A percentile compares a stretch with the other conserved stretches of the same genome.
Conservation (phyloP, 768 basidiomycete genomes). For the Termitomyces sp. region DNA sequence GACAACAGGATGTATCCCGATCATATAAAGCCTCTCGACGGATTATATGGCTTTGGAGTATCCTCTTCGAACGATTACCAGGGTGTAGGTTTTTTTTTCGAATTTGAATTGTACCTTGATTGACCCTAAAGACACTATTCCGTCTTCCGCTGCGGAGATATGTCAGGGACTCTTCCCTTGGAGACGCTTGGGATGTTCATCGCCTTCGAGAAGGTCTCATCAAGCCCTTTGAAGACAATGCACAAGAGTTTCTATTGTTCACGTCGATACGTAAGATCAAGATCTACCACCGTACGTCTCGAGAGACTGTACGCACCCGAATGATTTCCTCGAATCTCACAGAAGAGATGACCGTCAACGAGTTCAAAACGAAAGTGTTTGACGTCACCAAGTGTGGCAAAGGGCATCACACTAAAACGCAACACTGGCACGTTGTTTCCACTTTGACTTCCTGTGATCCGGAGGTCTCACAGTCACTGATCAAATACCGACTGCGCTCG, state of each 20-base stretch:
- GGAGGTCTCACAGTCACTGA: not conserved
- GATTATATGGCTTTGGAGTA: constrained; percentile 34
- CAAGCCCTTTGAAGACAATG: constrained; percentile 22
- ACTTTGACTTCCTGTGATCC: not conserved
- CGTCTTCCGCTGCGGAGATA: constrained; percentile 34
- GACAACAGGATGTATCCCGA: constrained; percentile 31
- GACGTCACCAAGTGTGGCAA: not conserved
- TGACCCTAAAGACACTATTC: constrained; percentile 34
- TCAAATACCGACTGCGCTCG: constrained; percentile 21
- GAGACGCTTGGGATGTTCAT: constrained; percentile 15
- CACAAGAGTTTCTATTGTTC: constrained; percentile 35
- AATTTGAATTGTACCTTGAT: not conserved
- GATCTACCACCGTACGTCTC: constrained; percentile 17
- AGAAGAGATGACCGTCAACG: not conserved
- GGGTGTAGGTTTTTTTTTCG: constrained; percentile 28
- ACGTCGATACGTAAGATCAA: constrained; percentile 26
- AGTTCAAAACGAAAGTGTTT: not conserved
- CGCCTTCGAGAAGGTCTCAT: constrained; percentile 23
- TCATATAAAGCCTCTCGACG: constrained; percentile 32
- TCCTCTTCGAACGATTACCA: constrained; percentile 21
- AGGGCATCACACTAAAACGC: not conserved
- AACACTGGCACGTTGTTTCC: constrained; percentile 8
- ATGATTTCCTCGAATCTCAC: not conserved
- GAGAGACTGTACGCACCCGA: not conserved
- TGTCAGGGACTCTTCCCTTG: constrained; percentile 11